A percentile compares a stretch with the other conserved stretches of the same genome.
These are phyloP conservation scores for Hypoxylon sp. DNA, from an alignment of 2,329 filamentous ascomycete species.

Conservation along the genomic window DNA sequence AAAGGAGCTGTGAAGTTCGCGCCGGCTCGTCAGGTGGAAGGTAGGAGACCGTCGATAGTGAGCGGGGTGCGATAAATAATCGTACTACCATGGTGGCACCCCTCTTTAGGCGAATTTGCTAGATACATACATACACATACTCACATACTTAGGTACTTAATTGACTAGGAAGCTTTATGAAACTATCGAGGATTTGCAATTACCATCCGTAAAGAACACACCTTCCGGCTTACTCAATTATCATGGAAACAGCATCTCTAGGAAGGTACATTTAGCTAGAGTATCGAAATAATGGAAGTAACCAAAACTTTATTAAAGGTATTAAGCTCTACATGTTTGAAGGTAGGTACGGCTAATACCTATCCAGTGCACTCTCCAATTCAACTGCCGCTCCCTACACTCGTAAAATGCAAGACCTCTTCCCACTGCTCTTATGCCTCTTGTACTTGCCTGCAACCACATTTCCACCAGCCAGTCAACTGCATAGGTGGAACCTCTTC, in stretches of 20 bases:
- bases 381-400: not conserved
- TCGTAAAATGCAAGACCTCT: not conserved
- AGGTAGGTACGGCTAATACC: not conserved
- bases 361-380: not conserved
- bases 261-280: slow-evolving; percentile 8
- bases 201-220: slow-evolving; percentile 4
- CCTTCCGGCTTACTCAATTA: not conserved
- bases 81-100: slow-evolving; percentile 20
- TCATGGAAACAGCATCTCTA: slow-evolving; percentile 11
- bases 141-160: not conserved
- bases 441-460: not conserved
- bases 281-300: not conserved
- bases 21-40: slow-evolving; percentile 11
- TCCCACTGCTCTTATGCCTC: not conserved
- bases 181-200: slow-evolving; percentile 16
- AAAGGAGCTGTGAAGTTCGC: slow-evolving; percentile 8
- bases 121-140: too few species aligned
- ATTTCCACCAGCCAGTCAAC: slow-evolving; percentile 2
- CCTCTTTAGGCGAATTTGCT: slow-evolving; percentile 22
- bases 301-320: not conserved
- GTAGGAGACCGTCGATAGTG: slow-evolving; percentile 8
- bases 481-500: not conserved
- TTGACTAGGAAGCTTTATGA: not conserved
- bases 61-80: slow-evolving; percentile 40
- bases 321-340: not conserved